Percentiles rank a stretch among this genome's conserved stretches.
Evolutionary conservation across 768 basidiomycete species (phyloP).

Genomic region (Kwoniella europaea): DNA sequence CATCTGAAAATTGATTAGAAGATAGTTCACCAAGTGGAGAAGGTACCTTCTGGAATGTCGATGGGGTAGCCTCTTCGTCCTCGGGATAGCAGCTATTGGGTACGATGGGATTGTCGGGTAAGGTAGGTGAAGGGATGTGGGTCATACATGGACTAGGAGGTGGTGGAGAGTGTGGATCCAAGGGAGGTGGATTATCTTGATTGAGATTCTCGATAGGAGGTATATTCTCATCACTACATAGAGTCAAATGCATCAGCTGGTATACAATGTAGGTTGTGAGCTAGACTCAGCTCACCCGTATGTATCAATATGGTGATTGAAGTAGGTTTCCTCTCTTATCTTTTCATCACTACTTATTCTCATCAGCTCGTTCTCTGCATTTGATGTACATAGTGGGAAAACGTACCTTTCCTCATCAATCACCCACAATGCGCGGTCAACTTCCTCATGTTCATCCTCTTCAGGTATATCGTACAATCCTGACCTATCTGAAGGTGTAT

Average conservation of each 20-base stretch:
- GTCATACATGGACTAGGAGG: constrained; percentile 19
- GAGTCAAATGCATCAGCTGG: background rate
- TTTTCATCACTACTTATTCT: background rate
- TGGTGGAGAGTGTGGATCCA: constrained; percentile 20
- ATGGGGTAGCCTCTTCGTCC: background rate
- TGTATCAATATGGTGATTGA: background rate
- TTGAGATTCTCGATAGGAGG: background rate
- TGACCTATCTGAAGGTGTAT: background rate
- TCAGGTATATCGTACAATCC: constrained; percentile 11
- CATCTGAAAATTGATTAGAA: background rate
- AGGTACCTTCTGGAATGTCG: too few species aligned
- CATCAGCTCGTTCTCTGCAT: background rate
- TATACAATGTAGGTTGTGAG: background rate
- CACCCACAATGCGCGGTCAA: background rate
- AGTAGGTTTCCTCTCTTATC: background rate
- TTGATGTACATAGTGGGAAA: background rate
- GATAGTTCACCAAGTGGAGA: background rate
- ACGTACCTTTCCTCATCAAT: constrained; percentile 16
- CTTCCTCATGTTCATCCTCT: constrained; percentile 1
- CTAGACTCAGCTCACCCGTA: background rate
- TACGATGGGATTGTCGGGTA: constrained; percentile 7
- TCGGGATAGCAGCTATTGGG: background rate
- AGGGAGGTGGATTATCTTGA: background rate
- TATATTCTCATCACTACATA: background rate
- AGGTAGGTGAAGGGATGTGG: constrained; percentile 2